Evolutionary conservation across 2,329 filamentous ascomycete genomes (phyloP).

Genomic region (Aspergillus sp.): DNA sequence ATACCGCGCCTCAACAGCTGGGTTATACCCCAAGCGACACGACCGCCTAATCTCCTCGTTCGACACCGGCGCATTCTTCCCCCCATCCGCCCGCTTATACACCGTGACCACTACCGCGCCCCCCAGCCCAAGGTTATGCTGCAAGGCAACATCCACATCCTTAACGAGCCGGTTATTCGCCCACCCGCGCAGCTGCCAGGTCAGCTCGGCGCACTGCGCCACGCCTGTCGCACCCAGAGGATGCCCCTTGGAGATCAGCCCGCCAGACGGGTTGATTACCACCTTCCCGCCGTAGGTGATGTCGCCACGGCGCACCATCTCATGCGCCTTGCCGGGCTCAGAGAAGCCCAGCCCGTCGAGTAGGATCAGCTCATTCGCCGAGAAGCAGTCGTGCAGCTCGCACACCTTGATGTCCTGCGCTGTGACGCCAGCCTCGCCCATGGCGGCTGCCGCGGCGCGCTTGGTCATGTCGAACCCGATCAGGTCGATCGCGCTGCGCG

Average conservation of each 20-base stretch:
- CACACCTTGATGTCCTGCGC: slow-evolving; percentile 76
- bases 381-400: slow-evolving; percentile 97
- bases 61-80: slow-evolving; percentile 23
- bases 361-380: slow-evolving; percentile 86
- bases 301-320: slow-evolving; percentile 80
- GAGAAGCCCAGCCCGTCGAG: slow-evolving; percentile 82
- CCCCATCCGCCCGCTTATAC: slow-evolving; percentile 77
- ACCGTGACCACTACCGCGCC: slow-evolving; percentile 87
- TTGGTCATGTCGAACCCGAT: slow-evolving; percentile 81
- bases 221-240: slow-evolving; percentile 89
- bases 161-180: slow-evolving; percentile 78
- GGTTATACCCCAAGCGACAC: slow-evolving; percentile 1
- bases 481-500: slow-evolving; percentile 76
- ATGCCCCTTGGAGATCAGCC: slow-evolving; percentile 91
- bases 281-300: slow-evolving; percentile 81
- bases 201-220: slow-evolving; percentile 88
- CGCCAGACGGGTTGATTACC: slow-evolving; percentile 87
- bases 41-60: not conserved
- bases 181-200: slow-evolving; percentile 94
- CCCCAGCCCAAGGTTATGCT: slow-evolving; percentile 92
- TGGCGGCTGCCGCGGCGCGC: slow-evolving; percentile 64
- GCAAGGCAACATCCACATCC: slow-evolving; percentile 68
- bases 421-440: slow-evolving; percentile 64
- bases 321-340: slow-evolving; percentile 82
- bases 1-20: not conserved